Evolutionary conservation across 306 rosid genomes (phyloP).

Genomic region (Glycyrrhiza uralensis): DNA sequence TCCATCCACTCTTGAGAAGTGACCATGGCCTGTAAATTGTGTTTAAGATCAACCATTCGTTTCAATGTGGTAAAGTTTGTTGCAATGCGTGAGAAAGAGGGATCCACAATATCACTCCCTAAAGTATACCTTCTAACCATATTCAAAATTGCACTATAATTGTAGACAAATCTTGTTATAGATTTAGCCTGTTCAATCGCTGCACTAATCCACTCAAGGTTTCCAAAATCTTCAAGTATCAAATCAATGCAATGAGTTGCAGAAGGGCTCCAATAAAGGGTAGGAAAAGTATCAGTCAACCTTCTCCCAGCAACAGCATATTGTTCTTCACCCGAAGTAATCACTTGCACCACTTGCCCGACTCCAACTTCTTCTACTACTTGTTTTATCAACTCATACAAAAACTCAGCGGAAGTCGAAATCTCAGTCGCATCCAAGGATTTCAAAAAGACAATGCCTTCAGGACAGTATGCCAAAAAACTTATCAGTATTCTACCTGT

Average conservation of each 20-base stretch:
- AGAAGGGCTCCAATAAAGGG: slow-evolving; percentile 82
- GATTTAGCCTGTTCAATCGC: slow-evolving; percentile 78
- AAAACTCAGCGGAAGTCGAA: slow-evolving; percentile 40
- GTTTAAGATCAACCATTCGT: slow-evolving; percentile 78
- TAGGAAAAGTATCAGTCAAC: slow-evolving; percentile 66
- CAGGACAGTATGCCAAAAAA: slow-evolving; percentile 65
- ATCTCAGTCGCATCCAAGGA: slow-evolving; percentile 68
- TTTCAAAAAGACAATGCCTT: slow-evolving; percentile 68
- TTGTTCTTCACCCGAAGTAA: slow-evolving; percentile 57
- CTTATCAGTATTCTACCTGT: slow-evolving; percentile 42
- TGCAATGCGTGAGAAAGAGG: slow-evolving; percentile 50
- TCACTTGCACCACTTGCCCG: slow-evolving; percentile 79
- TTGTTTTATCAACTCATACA: slow-evolving; percentile 64
- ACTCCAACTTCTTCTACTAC: slow-evolving; percentile 78
- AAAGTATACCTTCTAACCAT: slow-evolving; percentile 72
- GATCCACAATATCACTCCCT: slow-evolving; percentile 78
- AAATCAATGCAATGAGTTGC: slow-evolving; percentile 58
- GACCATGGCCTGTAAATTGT: slow-evolving; percentile 75
- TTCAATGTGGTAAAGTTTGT: slow-evolving; percentile 69
- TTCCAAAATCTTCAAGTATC: slow-evolving; percentile 75
- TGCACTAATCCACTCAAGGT: slow-evolving; percentile 61
- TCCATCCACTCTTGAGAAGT: slow-evolving; percentile 93
- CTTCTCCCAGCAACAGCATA: slow-evolving; percentile 60
- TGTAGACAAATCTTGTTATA: slow-evolving; percentile 77
- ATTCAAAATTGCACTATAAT: slow-evolving; percentile 60